A percentile compares a stretch with the other conserved stretches of the same genome.
Conservation (phyloP, 805 yeast genomes). For the Yamadazyma insecticola region DNA sequence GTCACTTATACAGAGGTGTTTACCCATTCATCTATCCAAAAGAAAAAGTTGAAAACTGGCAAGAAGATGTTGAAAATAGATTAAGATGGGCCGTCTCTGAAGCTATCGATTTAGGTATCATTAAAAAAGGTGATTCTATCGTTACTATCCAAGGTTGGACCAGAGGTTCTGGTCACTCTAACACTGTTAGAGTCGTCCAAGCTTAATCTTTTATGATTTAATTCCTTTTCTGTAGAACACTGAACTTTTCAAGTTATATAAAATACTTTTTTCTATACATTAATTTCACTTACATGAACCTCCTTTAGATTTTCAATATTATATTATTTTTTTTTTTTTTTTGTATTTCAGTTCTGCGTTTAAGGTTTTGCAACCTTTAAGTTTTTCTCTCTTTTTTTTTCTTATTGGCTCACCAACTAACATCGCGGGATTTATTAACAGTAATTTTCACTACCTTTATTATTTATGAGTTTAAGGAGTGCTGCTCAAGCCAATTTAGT, state of each 20-base stretch:
- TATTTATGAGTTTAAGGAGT: no score
- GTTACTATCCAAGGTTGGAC: slow-evolving; percentile 99
- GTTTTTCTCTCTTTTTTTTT: not conserved
- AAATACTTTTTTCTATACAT: no score
- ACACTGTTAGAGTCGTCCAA: slow-evolving; percentile 89
- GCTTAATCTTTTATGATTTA: slow-evolving; percentile 44
- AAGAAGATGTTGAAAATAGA: slow-evolving; percentile 93
- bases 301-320: no score
- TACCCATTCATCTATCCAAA: slow-evolving; percentile 87
- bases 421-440: no score
- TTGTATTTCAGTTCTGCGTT: not conserved
- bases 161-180: slow-evolving; percentile 97
- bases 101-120: slow-evolving; percentile 82
- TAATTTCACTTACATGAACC: no score
- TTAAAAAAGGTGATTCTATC: slow-evolving; percentile 81
- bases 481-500: no score
- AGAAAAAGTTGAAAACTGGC: slow-evolving; percentile 77
- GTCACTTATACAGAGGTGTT: slow-evolving; percentile 97
- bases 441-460: no score
- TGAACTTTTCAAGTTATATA: no score
- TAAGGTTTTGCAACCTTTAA: not conserved
- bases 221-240: no score
- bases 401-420: no score
- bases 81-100: slow-evolving; percentile 87
- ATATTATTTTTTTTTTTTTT: no score